phyloP scores from a whole-genome alignment of 768 basidiomycete species.

The Amanita rimosa region DNA sequence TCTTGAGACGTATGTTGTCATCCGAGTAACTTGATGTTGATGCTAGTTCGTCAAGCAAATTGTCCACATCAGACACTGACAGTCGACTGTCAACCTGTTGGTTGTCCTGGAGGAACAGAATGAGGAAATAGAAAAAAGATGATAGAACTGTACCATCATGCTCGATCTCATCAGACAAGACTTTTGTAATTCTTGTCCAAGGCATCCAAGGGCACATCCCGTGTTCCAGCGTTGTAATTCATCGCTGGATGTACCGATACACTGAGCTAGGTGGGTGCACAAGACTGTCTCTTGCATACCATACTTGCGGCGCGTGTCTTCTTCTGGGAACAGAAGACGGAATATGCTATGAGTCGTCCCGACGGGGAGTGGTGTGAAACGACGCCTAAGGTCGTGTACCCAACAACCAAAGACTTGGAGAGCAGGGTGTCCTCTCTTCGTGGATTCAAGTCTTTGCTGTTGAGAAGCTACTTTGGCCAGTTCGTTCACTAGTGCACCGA shows the following conservation, averaged over 20 bases:
- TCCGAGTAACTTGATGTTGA: conserved; percentile 52
- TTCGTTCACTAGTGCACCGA: conserved; percentile 37
- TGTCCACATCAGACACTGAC: conserved; percentile 43
- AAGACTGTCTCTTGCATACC: conserved; percentile 61
- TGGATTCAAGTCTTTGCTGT: conserved; percentile 10
- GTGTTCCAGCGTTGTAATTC: conserved; percentile 27
- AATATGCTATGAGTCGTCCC: conserved; percentile 53
- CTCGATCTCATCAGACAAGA: conserved; percentile 20
- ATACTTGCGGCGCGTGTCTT: conserved; percentile 61
- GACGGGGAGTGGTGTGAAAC: conserved; percentile 35
- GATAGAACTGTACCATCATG: background rate
- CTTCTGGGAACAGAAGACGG: conserved; percentile 76
- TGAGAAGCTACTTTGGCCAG: conserved; percentile 25
- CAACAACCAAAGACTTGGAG: conserved; percentile 31
- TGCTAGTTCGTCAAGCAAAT: conserved; percentile 67
- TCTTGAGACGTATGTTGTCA: conserved; percentile 25
- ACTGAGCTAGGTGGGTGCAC: conserved; percentile 35
- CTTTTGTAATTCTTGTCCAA: conserved; percentile 54
- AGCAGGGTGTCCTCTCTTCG: conserved; percentile 22
- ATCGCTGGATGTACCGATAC: conserved; percentile 26
- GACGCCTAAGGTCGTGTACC: conserved; percentile 27
- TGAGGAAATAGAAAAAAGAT: conserved; percentile 12
- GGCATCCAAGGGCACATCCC: conserved; percentile 44
- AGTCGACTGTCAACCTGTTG: conserved; percentile 16
- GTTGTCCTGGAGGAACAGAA: background rate